Percentiles rank a stretch among this genome's conserved stretches.
These are phyloP conservation scores for Candida alai DNA, from an alignment of 805 yeast species.

Conservation along the genomic window DNA sequence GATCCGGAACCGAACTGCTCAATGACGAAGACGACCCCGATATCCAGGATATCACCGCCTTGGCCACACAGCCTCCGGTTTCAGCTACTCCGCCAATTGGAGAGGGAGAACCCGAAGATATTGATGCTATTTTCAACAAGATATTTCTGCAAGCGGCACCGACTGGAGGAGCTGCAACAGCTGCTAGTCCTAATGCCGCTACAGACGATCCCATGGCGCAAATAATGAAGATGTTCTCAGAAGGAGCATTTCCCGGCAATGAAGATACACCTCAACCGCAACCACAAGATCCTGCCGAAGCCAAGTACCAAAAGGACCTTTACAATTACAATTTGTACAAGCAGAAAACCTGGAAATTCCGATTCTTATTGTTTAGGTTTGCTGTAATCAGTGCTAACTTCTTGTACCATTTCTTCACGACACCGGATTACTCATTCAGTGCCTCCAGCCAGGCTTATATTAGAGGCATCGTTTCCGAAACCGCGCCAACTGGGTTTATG, in stretches of 20 bases:
- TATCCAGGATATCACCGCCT: constrained; percentile 32
- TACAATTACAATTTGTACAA: constrained; percentile 27
- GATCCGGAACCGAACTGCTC: constrained; percentile 2
- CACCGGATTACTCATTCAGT: constrained; percentile 11
- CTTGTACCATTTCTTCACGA: constrained; percentile 28
- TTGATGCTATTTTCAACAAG: constrained; percentile 32
- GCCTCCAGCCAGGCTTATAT: constrained; percentile 27
- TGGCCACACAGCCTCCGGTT: constrained; percentile 5
- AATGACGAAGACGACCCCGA: constrained; percentile 36
- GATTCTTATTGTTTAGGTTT: constrained; percentile 30
- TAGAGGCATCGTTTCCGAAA: constrained; percentile 16
- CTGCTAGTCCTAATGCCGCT: constrained; percentile 3
- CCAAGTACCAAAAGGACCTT: constrained; percentile 27
- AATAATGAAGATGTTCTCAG: constrained; percentile 31
- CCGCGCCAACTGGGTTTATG: constrained; percentile 19
- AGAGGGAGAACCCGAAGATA: constrained; percentile 17
- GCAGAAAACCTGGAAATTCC: constrained; percentile 28
- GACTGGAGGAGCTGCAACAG: constrained; percentile 7
- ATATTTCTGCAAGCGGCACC: constrained; percentile 22
- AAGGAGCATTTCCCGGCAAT: constrained; percentile 3
- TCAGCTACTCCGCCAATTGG: constrained; percentile 11
- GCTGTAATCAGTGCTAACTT: constrained; percentile 26
- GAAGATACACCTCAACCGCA: constrained; percentile 2
- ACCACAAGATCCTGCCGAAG: constrained; percentile 12
- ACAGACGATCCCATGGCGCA: constrained; percentile 25